Base-by-base conservation (phyloP, 2,329 filamentous ascomycete species). In the Colletotrichum orbiculare region DNA sequence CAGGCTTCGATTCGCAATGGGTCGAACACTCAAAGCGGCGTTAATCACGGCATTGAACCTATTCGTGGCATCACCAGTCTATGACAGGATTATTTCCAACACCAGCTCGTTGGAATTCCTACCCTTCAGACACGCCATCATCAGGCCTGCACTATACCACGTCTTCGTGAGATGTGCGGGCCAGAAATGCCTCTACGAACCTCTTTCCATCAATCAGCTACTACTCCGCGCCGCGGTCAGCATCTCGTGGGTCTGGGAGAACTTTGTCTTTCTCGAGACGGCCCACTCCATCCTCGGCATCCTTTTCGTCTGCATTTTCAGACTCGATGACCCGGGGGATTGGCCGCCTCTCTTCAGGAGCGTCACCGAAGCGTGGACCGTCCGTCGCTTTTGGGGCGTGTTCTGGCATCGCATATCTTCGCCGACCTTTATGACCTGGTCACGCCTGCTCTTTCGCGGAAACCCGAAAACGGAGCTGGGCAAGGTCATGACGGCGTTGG, bases 271-370 rank as follows among this genome's bases (percentile, higher is more conserved):
- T 11, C 57, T 68, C 9, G 55, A 59, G 39, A 6, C n/a, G 7
- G 35, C 13, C 15, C 38, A 58, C 11, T 10, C 41, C 17, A 1
- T 38, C 0, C 54, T 65, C 4, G 37, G 33, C 1, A 45, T 64
- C 7, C 12, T 59, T 4, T 39, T 52, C 2, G 61, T 68, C 12
- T 11, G 33, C 0, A 43, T 65, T 25, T 43, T 43, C 39, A 38
- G 42, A 6, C n/a, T 47, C 35, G 64, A 45, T 62, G 39, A 58
- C 13, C 52, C 53, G 25, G 35, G 43, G 61, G 62, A 67, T 3
- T 68, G 66, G 66, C 59, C 66, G 6, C 53, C 63, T 13, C 38
- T 68, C 11, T 68, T 64, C 46, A 64, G 66, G n/a, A 64, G 50
- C 34, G 4, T 49, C 13, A 9, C 56, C 11, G 41, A 68, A 5